Evolutionary conservation across 257 asterid genomes (phyloP).

Genomic region (Scutellaria barbata): DNA sequence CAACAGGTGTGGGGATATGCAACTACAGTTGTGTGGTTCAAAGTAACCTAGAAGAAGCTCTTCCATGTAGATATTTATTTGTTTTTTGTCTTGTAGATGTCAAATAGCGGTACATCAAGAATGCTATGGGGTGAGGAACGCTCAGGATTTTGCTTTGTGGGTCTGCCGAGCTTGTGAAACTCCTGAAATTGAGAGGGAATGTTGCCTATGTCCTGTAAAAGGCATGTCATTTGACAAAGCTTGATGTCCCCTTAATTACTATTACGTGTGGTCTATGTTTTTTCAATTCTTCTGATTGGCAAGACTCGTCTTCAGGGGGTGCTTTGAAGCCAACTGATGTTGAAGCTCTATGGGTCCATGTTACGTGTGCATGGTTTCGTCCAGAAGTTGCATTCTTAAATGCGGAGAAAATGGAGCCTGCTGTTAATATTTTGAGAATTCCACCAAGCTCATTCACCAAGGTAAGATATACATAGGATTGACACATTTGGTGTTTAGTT

Average conservation of each 20-base stretch:
- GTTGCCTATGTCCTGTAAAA: conserved; percentile 97
- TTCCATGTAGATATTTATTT: conserved; percentile 17
- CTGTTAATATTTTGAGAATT: conserved; percentile 76
- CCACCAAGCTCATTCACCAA: conserved; percentile 69
- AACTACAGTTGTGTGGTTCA: conserved; percentile 25
- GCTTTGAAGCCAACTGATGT: conserved; percentile 92
- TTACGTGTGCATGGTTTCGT: conserved; percentile 93
- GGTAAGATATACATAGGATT: conserved; percentile 50
- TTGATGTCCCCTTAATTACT: conserved; percentile 17
- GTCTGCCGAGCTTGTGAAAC: conserved; percentile 97
- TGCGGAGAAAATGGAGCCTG: conserved; percentile 94
- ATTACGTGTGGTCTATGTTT: conserved; percentile 6
- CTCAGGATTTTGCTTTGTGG: conserved; percentile 85
- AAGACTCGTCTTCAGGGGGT: conserved; percentile 72
- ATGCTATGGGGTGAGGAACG: conserved; percentile 79
- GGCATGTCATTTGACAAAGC: conserved; percentile 52
- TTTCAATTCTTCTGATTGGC: conserved; percentile 26
- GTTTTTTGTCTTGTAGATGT: conserved; percentile 60
- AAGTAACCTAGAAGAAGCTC: conserved; percentile 19
- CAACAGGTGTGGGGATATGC: conserved; percentile 70
- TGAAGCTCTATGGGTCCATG: conserved; percentile 87
- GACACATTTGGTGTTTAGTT: conserved; percentile 27
- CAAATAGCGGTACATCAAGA: conserved; percentile 98
- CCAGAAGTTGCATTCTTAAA: conserved; percentile 82
- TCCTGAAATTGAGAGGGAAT: conserved; percentile 78